Conservation (phyloP, 306 rosid species). For the Amphicarpaea edgeworthii region DNA sequence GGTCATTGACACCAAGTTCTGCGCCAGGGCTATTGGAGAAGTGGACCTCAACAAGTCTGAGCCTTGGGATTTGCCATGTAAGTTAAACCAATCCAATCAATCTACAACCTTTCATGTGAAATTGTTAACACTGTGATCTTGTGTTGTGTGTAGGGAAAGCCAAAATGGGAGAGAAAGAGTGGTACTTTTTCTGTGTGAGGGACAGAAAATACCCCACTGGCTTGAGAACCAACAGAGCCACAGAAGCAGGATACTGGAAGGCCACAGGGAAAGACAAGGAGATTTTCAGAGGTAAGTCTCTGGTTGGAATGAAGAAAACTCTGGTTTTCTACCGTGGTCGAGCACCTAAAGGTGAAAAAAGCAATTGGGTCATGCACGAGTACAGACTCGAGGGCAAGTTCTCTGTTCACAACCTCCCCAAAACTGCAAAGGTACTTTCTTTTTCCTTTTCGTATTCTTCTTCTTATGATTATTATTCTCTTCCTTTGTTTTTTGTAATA, state of each 20-base stretch:
- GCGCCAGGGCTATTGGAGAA: slow-evolving; percentile 87
- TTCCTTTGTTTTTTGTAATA: slow-evolving; percentile 17
- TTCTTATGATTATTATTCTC: neutral
- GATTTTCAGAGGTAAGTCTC: slow-evolving; percentile 77
- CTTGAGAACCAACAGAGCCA: slow-evolving; percentile 91
- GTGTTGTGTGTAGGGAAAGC: slow-evolving; percentile 77
- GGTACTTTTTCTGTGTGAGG: slow-evolving; percentile 97
- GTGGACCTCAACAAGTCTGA: slow-evolving; percentile 93
- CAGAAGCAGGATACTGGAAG: slow-evolving; percentile 96
- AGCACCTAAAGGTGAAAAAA: slow-evolving; percentile 97
- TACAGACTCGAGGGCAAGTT: slow-evolving; percentile 89
- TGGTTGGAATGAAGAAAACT: slow-evolving; percentile 98
- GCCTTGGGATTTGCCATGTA: slow-evolving; percentile 99
- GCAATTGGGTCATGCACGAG: slow-evolving; percentile 97
- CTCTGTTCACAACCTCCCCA: slow-evolving; percentile 80
- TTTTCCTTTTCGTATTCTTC: neutral
- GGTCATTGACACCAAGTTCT: slow-evolving; percentile 63
- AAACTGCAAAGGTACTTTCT: slow-evolving; percentile 75
- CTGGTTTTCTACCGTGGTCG: slow-evolving; percentile 91
- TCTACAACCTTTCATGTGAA: neutral
- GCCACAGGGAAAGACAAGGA: slow-evolving; percentile 97
- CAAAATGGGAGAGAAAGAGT: slow-evolving; percentile 94
- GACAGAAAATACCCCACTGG: slow-evolving; percentile 98
- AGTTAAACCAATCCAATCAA: slow-evolving; percentile 32
- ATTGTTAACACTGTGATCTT: no score